These are phyloP conservation scores for Tilletia caries DNA, from an alignment of 1,284 basidiomycete species.

Conservation along the genomic window DNA sequence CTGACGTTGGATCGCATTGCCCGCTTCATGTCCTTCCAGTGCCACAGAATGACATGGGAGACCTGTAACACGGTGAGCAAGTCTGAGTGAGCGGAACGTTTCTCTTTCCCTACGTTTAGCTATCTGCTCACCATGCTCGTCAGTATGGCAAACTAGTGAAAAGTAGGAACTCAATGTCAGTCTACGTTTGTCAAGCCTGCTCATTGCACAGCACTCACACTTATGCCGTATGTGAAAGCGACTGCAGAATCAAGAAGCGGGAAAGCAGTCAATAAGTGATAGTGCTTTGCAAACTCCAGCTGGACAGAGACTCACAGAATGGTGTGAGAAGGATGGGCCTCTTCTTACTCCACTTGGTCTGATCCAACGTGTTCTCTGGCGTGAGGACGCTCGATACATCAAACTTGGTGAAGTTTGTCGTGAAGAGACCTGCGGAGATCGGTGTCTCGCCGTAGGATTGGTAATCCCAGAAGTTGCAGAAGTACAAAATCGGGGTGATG, in stretches of 20 bases:
- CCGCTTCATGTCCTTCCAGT: conserved; percentile 57
- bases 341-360: conserved; percentile 52
- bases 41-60: conserved; percentile 59
- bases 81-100: neutral
- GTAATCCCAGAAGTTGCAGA: conserved; percentile 57
- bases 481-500: conserved; percentile 57
- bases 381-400: conserved; percentile 39
- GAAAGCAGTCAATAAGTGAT: neutral
- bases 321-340: conserved; percentile 58
- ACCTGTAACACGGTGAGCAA: conserved; percentile 26
- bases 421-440: conserved; percentile 56
- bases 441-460: conserved; percentile 28
- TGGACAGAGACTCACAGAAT: conserved; percentile 43
- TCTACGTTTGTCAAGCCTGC: neutral
- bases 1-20: conserved; percentile 53
- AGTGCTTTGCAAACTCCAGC: no score
- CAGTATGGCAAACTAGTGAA: conserved; percentile 55
- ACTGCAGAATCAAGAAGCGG: neutral
- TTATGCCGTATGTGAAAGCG: conserved; percentile 14
- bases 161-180: neutral
- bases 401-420: conserved; percentile 34
- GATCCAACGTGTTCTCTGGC: conserved; percentile 56
- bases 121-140: conserved; percentile 52
- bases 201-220: neutral
- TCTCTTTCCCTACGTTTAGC: neutral